Evolutionary conservation across 2,329 filamentous ascomycete genomes (phyloP).

Genomic region (Coleophoma cylindrospora): DNA sequence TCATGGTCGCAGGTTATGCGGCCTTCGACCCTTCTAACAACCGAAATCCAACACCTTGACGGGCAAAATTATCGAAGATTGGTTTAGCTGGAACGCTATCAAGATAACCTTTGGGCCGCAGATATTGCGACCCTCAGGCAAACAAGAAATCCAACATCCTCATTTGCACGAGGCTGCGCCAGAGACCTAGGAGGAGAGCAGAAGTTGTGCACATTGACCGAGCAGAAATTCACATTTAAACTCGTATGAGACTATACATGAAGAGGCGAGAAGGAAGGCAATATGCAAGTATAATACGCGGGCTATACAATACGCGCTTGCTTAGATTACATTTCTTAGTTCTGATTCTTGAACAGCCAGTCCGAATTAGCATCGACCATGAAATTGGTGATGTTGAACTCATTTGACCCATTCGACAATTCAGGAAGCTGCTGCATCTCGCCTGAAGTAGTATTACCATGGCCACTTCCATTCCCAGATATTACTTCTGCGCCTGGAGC

Average conservation of each 20-base stretch:
- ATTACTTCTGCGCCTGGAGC: constrained; percentile 22
- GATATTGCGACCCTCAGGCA: not conserved
- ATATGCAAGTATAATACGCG: too few species aligned
- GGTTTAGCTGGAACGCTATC: not conserved
- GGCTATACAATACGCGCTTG: too few species aligned
- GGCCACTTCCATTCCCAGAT: constrained; percentile 2
- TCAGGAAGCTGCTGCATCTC: constrained; percentile 24
- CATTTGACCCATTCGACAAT: constrained; percentile 33
- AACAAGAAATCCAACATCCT: not conserved
- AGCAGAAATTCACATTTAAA: too few species aligned
- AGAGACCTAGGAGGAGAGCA: too few species aligned
- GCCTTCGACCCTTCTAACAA: not conserved
- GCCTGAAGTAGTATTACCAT: constrained; percentile 9
- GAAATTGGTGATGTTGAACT: constrained; percentile 75
- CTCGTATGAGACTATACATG: too few species aligned
- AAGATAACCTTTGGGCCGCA: not conserved
- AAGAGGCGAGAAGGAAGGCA: too few species aligned
- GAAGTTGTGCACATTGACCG: too few species aligned
- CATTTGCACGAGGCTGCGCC: too few species aligned
- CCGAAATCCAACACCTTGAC: not conserved
- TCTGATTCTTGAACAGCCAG: constrained; percentile 61
- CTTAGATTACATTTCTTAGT: constrained; percentile 5
- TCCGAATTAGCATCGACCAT: constrained; percentile 71
- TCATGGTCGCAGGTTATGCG: not conserved
- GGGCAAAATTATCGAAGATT: too few species aligned